A percentile compares a stretch with the other conserved stretches of the same genome.
These are phyloP conservation scores for Ophiostoma novo-ulmi DNA, from an alignment of 2,329 filamentous ascomycete species.

Conservation along the genomic window DNA sequence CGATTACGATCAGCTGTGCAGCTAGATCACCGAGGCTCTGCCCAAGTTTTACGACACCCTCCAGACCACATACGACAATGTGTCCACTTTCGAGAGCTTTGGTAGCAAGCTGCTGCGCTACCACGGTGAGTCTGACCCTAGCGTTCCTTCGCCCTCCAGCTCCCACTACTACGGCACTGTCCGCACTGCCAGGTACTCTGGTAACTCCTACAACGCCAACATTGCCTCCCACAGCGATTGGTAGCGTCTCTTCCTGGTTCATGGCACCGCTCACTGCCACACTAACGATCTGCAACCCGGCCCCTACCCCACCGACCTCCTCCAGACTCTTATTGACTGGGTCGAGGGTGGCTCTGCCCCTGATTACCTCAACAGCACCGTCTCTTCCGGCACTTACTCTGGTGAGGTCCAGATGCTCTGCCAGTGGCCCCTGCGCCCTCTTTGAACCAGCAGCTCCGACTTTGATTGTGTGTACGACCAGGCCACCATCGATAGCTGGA, in stretches of 20 bases:
- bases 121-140: not conserved
- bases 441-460: slow-evolving; percentile 32
- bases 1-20: not conserved
- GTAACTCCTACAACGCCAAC: not conserved
- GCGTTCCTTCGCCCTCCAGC: not conserved
- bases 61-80: not conserved
- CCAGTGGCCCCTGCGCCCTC: slow-evolving; percentile 40
- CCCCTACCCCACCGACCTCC: slow-evolving; percentile 36
- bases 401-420: slow-evolving; percentile 40
- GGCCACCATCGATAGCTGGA: not conserved
- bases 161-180: not conserved
- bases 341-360: slow-evolving; percentile 47
- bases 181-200: not conserved
- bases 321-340: slow-evolving; percentile 39
- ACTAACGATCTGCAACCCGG: slow-evolving; percentile 40
- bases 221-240: not conserved
- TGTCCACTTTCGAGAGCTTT: not conserved
- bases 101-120: not conserved
- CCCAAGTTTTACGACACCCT: not conserved
- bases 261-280: not conserved
- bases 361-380: slow-evolving; percentile 36
- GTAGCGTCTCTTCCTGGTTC: not conserved
- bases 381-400: not conserved
- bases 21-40: not conserved
- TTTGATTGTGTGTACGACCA: not conserved